phyloP scores from a whole-genome alignment of 1,139 yeast genomes.

The Yarrowia galli region DNA sequence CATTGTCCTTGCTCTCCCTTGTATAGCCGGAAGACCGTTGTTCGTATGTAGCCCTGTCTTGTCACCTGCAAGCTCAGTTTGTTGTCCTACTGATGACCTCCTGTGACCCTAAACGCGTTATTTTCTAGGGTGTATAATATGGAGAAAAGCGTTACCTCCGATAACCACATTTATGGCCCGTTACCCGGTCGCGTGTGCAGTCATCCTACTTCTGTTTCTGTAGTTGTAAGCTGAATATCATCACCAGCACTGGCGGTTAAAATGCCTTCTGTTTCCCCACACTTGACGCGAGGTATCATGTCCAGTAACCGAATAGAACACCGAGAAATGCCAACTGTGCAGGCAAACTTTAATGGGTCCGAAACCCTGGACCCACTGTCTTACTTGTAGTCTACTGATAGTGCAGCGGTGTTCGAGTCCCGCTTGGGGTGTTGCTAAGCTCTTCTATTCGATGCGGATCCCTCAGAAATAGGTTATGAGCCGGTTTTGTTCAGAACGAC shows the following conservation, averaged over 20 bases:
- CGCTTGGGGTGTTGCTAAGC: not conserved
- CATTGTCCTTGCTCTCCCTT: constrained; percentile 1
- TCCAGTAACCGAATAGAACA: constrained; percentile 23
- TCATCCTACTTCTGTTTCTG: not conserved
- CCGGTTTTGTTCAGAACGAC: too few species aligned
- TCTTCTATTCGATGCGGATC: not conserved
- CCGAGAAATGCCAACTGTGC: constrained; percentile 12
- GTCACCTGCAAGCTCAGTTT: constrained; percentile 5
- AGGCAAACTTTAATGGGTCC: constrained; percentile 10
- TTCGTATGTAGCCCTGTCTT: constrained; percentile 1
- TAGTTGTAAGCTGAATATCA: not conserved
- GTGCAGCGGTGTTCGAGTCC: constrained; percentile 2
- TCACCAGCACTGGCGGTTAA: not conserved
- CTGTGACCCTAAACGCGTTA: constrained; percentile 1
- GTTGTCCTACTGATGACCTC: not conserved
- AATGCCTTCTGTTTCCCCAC: constrained; percentile 10
- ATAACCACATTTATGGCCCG: not conserved
- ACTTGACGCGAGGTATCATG: constrained; percentile 24
- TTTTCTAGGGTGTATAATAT: not conserved
- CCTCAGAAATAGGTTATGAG: not conserved
- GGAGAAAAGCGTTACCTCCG: not conserved
- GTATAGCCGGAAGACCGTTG: constrained; percentile 32
- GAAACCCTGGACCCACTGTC: too few species aligned
- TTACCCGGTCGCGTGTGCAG: too few species aligned
- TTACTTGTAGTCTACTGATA: not conserved